Percentiles rank a stretch among this genome's conserved stretches.
Evolutionary conservation across 176 grass and related monocot species (phyloP).

Genomic region (Phoenix roebelenii): DNA sequence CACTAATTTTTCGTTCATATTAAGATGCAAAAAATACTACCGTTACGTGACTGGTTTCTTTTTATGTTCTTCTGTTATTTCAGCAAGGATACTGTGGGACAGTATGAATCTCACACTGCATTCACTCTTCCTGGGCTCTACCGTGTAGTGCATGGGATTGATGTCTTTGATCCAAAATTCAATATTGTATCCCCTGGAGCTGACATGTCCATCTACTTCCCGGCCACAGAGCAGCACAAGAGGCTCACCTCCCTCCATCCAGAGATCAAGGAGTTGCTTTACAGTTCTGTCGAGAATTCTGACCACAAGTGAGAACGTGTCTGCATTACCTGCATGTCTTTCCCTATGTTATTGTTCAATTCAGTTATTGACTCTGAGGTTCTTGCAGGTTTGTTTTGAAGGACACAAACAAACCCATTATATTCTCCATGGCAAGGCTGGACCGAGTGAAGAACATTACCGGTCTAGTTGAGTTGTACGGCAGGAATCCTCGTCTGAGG

Average conservation of each 20-base stretch:
- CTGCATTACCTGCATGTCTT: background rate
- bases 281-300: conserved; percentile 2
- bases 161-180: conserved; percentile 13
- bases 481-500: conserved; percentile 5
- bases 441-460: conserved; percentile 8
- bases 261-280: conserved; percentile 3
- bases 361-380: background rate
- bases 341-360: background rate
- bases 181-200: conserved; percentile 6
- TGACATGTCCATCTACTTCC: conserved; percentile 9
- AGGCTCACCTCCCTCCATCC: conserved; percentile 1
- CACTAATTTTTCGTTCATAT: background rate
- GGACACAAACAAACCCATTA: conserved; percentile 1
- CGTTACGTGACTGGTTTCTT: too few species aligned
- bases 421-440: conserved; percentile 11
- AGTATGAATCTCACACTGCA: conserved; percentile 8
- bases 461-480: conserved; percentile 2
- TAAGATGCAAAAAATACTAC: too few species aligned
- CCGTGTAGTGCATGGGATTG: conserved; percentile 7
- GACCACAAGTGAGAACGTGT: conserved; percentile 1
- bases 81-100: conserved; percentile 12
- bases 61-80: background rate
- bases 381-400: conserved; percentile 10
- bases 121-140: conserved; percentile 7
- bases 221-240: background rate